Conservation (phyloP, 805 yeast genomes). For the Brettanomyces nanus region DNA sequence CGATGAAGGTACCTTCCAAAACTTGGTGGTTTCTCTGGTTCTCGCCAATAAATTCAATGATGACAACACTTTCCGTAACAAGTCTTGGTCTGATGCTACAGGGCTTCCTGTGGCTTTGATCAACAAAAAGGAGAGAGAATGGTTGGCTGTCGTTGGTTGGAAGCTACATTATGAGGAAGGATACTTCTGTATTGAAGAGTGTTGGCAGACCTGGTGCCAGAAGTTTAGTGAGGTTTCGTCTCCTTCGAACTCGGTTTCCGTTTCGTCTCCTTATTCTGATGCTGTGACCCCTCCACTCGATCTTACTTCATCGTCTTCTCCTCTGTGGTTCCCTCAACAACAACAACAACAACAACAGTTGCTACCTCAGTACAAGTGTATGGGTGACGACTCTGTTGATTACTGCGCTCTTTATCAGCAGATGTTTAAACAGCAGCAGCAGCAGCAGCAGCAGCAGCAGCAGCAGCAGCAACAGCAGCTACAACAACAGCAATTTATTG, state of each 20-base stretch:
- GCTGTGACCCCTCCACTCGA: too few species aligned
- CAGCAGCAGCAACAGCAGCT: not conserved
- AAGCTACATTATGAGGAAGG: slow-evolving; percentile 25
- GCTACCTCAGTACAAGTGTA: not conserved
- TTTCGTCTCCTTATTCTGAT: not conserved
- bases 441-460: slow-evolving; percentile 1
- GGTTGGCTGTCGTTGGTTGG: slow-evolving; percentile 25
- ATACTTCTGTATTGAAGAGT: slow-evolving; percentile 26
- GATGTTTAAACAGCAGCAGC: slow-evolving; percentile 1
- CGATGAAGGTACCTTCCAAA: slow-evolving; percentile 37
- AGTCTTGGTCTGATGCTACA: slow-evolving; percentile 95
- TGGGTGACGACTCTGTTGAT: not conserved
- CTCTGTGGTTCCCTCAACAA: not conserved
- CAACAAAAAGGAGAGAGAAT: slow-evolving; percentile 60
- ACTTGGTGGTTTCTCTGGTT: slow-evolving; percentile 60
- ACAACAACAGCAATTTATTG: not conserved
- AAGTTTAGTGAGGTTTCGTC: slow-evolving; percentile 11
- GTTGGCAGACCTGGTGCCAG: slow-evolving; percentile 30
- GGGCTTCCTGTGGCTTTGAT: slow-evolving; percentile 57
- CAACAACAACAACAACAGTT: too few species aligned
- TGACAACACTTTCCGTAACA: slow-evolving; percentile 92
- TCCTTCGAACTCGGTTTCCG: not conserved
- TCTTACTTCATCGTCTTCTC: not conserved
- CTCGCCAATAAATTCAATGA: slow-evolving; percentile 92
- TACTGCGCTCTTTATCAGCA: not conserved